phyloP scores from a whole-genome alignment of 495 filamentous ascomycete species.

The Neurospora pannonica region DNA sequence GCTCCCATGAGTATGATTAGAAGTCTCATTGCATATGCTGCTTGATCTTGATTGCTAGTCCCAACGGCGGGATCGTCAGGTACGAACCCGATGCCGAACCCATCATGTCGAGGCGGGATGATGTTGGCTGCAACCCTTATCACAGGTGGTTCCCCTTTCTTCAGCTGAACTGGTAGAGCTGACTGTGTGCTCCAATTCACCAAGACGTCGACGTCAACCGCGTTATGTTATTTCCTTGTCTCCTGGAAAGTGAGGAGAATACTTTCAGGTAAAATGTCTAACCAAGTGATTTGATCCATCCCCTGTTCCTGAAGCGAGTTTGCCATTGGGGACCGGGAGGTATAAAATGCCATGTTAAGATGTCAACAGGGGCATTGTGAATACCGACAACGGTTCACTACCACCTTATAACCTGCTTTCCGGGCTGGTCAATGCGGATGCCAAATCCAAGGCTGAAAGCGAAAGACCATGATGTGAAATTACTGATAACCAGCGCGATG shows the following conservation, averaged over 20 bases:
- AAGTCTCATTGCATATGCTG: background rate
- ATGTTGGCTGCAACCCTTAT: background rate
- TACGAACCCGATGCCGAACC: background rate
- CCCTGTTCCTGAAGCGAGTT: rapidly evolving
- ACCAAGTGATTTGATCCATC: background rate
- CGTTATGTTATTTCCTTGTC: background rate
- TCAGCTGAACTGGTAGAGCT: background rate
- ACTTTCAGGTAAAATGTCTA: background rate
- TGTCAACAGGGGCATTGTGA: background rate
- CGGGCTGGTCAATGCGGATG: background rate
- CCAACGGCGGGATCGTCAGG: background rate
- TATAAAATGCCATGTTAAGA: background rate
- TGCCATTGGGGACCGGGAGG: background rate
- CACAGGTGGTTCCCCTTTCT: background rate
- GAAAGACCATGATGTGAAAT: background rate
- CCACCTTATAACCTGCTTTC: slow-evolving; percentile 13
- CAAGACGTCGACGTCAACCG: background rate
- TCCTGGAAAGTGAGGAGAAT: background rate
- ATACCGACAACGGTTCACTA: background rate
- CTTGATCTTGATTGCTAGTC: background rate
- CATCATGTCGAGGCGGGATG: background rate
- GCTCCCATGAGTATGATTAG: background rate
- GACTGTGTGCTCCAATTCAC: background rate
- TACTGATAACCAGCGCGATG: background rate
- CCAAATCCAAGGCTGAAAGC: slow-evolving; percentile 1